Evolutionary conservation across 345 rosid genomes (phyloP), one percentile per base, ranked within the genome.

Genomic region (Orychophragmus violaceus): DNA sequence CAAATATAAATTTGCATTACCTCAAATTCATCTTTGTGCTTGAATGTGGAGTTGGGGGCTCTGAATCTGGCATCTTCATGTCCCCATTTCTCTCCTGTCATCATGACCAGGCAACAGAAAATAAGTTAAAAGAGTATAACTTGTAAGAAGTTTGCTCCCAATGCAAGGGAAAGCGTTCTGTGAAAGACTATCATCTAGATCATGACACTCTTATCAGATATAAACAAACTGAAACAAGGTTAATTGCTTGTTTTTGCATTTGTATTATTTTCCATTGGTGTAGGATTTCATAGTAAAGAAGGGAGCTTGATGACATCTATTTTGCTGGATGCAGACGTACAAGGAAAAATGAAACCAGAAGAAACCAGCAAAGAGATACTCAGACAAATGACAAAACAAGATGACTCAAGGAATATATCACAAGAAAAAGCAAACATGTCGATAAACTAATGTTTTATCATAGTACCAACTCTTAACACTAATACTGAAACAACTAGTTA

Each of bases 1-100:
- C 7, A 58, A 46, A 33, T 30, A 67, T 28, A 57, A 14, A 51
- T 24, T 36, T 6, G 8, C 71, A 80, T 77, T 59, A 94, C 99
- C 99, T 90, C 70, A 79, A 68, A 70, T 84, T 76, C 87, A 84
- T 85, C 80, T 83, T 94, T 74, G 85, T 74, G 68, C 77, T 86
- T 50, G 97, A 87, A 80, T 76, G 86, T 53, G 99, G 97, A 67
- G 96, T 94, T 66, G 83, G 88, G 72, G 99, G 99, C 86, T 90
- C 99, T 3, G 96, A 87, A 71, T 90, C 97, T 71, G 82, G 96
- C 76, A 79, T 70, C 77, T 84, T 93, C 45, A 69, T 71, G 66
- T 90, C 96, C 42, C 84, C 95, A 78, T 88, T 87, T 80, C 83
- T 86, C 61, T 90, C 99, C 99, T 94, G 91, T 51, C 79, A 69